A percentile compares a stretch with the other conserved stretches of the same genome.
These are phyloP conservation scores for Pterulicium gracile DNA, from an alignment of 1,284 basidiomycete species.

Conservation along the genomic window DNA sequence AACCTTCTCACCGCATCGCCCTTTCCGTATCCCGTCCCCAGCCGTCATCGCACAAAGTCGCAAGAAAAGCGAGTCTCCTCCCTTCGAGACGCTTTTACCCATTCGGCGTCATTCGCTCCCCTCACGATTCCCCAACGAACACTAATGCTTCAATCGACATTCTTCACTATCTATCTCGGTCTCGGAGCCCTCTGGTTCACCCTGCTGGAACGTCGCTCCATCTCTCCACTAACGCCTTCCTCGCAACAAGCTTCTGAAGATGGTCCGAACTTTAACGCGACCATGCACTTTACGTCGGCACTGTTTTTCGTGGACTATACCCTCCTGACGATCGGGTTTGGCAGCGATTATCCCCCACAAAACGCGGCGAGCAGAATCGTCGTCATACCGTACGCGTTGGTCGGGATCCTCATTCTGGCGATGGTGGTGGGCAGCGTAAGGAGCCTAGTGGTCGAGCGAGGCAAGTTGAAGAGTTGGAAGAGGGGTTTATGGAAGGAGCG, in stretches of 20 bases:
- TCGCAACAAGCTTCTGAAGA: neutral
- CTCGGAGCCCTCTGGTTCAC: constrained; percentile 25
- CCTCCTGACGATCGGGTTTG: constrained; percentile 27
- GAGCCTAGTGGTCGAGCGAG: constrained; percentile 25
- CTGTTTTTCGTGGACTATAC: constrained; percentile 32
- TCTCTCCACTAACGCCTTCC: neutral
- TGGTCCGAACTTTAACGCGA: neutral
- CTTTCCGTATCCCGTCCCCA: constrained; percentile 22
- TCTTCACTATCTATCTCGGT: constrained; percentile 25
- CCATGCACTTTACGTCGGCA: constrained; percentile 21
- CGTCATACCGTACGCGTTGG: constrained; percentile 24
- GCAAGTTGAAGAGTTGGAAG: constrained; percentile 19
- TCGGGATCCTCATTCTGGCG: constrained; percentile 24
- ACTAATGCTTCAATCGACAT: constrained; percentile 29
- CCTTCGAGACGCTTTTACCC: neutral
- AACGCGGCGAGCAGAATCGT: constrained; percentile 17
- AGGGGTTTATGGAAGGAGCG: constrained; percentile 21
- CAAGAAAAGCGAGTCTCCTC: neutral
- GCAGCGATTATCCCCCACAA: constrained; percentile 23
- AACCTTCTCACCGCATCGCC: constrained; percentile 20
- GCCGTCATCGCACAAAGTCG: constrained; percentile 5
- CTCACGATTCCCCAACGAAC: constrained; percentile 27
- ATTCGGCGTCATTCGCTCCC: constrained; percentile 15
- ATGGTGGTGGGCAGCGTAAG: constrained; percentile 25
- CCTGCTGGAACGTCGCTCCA: constrained; percentile 18